Evolutionary conservation across 2,329 filamentous ascomycete genomes (phyloP), one percentile per base, ranked within the genome.

Genomic region (Apiospora arundinis): DNA sequence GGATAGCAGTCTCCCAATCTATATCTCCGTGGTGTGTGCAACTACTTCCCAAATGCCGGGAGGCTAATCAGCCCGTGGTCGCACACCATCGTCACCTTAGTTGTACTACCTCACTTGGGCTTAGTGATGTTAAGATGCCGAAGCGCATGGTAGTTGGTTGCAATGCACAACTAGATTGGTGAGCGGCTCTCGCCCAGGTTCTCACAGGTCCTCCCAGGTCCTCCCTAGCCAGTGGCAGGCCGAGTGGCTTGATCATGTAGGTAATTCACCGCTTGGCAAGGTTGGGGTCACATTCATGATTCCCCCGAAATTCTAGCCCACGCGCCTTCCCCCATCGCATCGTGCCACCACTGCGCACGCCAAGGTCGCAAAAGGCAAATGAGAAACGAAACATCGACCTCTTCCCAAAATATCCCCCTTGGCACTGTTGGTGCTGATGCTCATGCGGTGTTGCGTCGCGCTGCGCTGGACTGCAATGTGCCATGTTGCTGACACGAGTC

Each of bases 11-110:
- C n/a, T 37, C 52, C 28, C 52, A 37, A 40, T 63, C 28, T 63
- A 40, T 40, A 40, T 63, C 52, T 37, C 52, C 52, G 52, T 32
- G 52, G 32, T 16, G 52, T 60, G 52, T 60, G 52, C 14, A 28
- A 60, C 52, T 60, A 37, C 52, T 37, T 37, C 28, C 52, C 52
- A 60, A 60, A 37, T 60, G 52, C 52, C 56, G 56, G 56, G 56
- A 63, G 28, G n/a, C 56, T 37, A 63, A 40, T 32, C 2, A 25
- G 16, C 42, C 16, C 49, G n/a, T 63, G 56, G 32, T 40, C 21
- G 56, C 32, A 40, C 56, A 40, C 56, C 52, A 37, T 12, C 52
- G 16, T 45, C 25, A 16, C 49, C 49, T 28, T 56, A 32, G 32
- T 32, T 32, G 32, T 32, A 32, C 32, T 32, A 56, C 18, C 49